Evolutionary conservation across 108 stramenopile genomes (phyloP), one percentile per base, ranked within the genome.

Genomic region (Stephanodiscus triporus): DNA sequence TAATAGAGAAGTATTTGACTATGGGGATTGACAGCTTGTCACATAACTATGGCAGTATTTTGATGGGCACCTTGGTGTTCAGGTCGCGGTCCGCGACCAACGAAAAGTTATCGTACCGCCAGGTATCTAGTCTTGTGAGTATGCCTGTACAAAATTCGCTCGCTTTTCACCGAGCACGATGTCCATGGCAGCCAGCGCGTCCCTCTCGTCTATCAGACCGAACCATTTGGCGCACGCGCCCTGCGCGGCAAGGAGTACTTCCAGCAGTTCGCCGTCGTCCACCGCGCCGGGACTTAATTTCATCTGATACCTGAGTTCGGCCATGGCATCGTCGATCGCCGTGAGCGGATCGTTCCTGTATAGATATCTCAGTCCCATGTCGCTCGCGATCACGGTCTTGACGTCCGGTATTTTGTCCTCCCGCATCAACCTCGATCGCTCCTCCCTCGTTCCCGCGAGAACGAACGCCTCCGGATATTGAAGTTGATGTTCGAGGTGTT

Each of bases 401-500:
- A 85, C 72, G 43, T 85, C 84, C 1, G 84, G 84, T 51, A 85
- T 32, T 43, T 57, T 66, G 37, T 85, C 81, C 64, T 82, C 63
- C 34, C 87, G 80, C 14, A 88, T 81, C 74, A 88, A 53, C 45
- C 59, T 63, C 36, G 80, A 82, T 20, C 73, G 48, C 16, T 63
- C 51, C 20, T 60, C 61, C 23, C 38, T 70, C 16, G 66, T 36
- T 34, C 64, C 85, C 17, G 73, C 86, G 27, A 87, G 62, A 0
- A 85, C 23, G 37, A 87, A 87, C n/a, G 65, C 43, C 60, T 86
- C 86, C 10, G 80, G 56, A 47, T n/a, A n/a, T 73, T 48, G 77
- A 84, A 89, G 14, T 74, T 70, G 1, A 89, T 64, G 34, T 77
- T 77, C 48, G 78, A 69, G 24, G 86, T 87, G 65, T n/a, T 89